Evolutionary conservation across 2,329 filamentous ascomycete genomes (phyloP), one percentile per base, ranked within the genome.

Genomic region (Alternaria dauci): DNA sequence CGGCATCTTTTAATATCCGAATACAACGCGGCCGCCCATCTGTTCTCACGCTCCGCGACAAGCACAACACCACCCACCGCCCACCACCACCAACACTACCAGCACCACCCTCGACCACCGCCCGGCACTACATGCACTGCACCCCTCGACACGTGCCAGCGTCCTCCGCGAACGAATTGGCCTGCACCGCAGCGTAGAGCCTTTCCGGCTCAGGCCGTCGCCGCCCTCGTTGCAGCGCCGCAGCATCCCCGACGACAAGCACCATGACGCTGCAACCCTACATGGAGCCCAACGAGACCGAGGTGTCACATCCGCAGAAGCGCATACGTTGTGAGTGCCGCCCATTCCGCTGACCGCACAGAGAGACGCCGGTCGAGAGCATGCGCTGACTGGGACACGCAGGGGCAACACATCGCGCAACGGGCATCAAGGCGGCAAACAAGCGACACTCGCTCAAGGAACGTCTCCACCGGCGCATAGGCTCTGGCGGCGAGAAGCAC

Each of bases 331-430:
- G 60, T 63, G 38, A 60, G 60, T 63, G 46, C n/a, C 38, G 20
- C 46, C 23, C 46, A 38, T 25, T 25, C 46, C 46, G 44, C 44
- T 55, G 30, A 53, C 59, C 2, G 44, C 18, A n/a, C 12, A 28
- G 44, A 23, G 52, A 5, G 44, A n/a, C 20, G 16, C 28, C 39
- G 18, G 52, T 36, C 11, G 30, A 25, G 38, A 32, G 42, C 48
- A 41, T 39, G 57, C 28, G 48, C 60, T 63, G 60, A 60, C 58
- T 23, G 38, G 25, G 34, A 34, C 48, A 23, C n/a, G 57, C 48
- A 63, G 60, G 95, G 95, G 94, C 95, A 18, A 98, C 95, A n/a
- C 92, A 94, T 74, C 92, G 93, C 77, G 87, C 91, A 78, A 89
- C 89, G 14, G 88, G 91, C 71, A 87, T 89, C 75, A 91, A 89